phyloP scores from a whole-genome alignment of 345 rosid genomes.

The Rubroshorea leprosula region DNA sequence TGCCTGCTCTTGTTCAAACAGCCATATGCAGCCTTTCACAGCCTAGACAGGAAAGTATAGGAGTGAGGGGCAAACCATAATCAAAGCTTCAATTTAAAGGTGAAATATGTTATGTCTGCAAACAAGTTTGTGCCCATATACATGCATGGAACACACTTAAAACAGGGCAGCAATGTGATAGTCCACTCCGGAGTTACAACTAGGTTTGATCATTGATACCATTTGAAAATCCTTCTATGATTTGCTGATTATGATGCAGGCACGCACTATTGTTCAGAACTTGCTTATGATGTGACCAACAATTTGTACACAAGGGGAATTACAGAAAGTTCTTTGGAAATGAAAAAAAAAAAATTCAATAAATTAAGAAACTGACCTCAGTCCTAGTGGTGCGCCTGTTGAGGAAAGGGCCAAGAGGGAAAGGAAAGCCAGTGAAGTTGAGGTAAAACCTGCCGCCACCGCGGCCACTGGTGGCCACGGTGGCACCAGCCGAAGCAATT shows the following conservation, averaged over 20 bases:
- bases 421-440: conserved; percentile 90
- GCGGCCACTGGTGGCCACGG: conserved; percentile 22
- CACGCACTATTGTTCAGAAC: no score
- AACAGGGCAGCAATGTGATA: no score
- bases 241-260: no score
- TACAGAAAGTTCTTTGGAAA: no score
- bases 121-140: background rate
- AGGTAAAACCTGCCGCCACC: conserved; percentile 58
- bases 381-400: conserved; percentile 79
- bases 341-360: no score
- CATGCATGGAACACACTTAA: background rate
- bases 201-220: no score
- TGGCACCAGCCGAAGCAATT: conserved; percentile 46
- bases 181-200: no score
- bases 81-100: background rate
- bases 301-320: no score
- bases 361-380: conserved; percentile 44
- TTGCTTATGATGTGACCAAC: no score
- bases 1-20: conserved; percentile 97
- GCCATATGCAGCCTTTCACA: conserved; percentile 84
- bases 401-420: conserved; percentile 97
- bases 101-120: background rate
- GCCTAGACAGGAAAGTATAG: conserved; percentile 36
- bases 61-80: background rate
- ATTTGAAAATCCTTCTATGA: no score